Evolutionary conservation across 2,329 filamentous ascomycete genomes (phyloP).

Genomic region (Cyphellophora europaea): DNA sequence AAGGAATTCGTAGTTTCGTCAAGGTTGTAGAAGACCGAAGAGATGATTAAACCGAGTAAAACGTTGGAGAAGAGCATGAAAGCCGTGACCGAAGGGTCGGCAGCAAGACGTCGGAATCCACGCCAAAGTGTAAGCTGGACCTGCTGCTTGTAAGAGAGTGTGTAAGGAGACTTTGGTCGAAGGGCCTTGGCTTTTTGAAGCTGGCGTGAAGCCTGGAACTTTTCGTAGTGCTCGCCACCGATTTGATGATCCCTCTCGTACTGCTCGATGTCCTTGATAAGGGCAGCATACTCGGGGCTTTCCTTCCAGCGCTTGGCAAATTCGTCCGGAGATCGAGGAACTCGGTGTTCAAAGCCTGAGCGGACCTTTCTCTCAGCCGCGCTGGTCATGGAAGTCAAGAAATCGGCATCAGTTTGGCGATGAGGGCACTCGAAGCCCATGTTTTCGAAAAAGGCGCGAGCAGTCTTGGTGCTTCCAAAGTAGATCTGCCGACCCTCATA

Average conservation of each 20-base stretch:
- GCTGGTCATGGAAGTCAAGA: conserved; percentile 62
- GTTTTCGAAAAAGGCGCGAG: conserved; percentile 57
- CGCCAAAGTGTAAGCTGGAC: conserved; percentile 47
- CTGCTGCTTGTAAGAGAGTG: conserved; percentile 45
- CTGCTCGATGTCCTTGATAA: conserved; percentile 34
- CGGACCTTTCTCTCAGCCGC: conserved; percentile 49
- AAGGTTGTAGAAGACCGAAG: conserved; percentile 60
- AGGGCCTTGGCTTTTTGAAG: conserved; percentile 34
- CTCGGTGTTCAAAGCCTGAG: conserved; percentile 51
- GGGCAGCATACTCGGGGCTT: conserved; percentile 36
- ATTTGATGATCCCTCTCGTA: conserved; percentile 34
- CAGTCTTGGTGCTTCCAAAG: conserved; percentile 55
- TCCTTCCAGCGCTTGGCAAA: conserved; percentile 52
- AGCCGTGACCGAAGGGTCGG: conserved; percentile 54
- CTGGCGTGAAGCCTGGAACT: conserved; percentile 31
- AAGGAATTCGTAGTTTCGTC: conserved; percentile 48
- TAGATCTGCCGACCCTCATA: conserved; percentile 74
- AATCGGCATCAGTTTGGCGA: conserved; percentile 62
- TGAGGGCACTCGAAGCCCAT: conserved; percentile 62
- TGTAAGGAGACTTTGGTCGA: conserved; percentile 46
- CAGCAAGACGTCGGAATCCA: conserved; percentile 58
- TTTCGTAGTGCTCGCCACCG: conserved; percentile 29
- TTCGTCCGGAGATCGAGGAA: conserved; percentile 61
- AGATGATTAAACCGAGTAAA: conserved; percentile 51
- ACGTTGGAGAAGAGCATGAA: conserved; percentile 54